These are phyloP conservation scores for Amphicarpaea edgeworthii DNA, from an alignment of 306 rosid genomes.

Conservation along the genomic window DNA sequence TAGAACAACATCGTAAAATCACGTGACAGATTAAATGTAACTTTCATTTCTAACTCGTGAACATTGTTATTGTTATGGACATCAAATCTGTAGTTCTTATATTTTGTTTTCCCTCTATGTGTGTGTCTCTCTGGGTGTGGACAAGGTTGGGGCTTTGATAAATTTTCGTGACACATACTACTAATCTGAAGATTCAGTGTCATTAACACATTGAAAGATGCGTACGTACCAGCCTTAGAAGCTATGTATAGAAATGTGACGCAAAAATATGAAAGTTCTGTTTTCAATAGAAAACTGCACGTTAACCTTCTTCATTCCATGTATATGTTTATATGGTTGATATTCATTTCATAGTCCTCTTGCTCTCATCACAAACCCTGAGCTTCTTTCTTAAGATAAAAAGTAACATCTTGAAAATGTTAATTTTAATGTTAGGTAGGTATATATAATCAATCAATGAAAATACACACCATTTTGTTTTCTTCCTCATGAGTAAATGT, in stretches of 20 bases:
- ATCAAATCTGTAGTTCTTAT: background rate
- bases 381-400: conserved; percentile 49
- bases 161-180: conserved; percentile 31
- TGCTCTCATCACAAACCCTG: conserved; percentile 35
- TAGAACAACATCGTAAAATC: conserved; percentile 31
- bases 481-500: conserved; percentile 18
- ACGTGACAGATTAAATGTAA: conserved; percentile 56
- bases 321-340: background rate
- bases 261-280: conserved; percentile 9
- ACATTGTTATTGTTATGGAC: conserved; percentile 28
- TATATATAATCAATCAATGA: conserved; percentile 47
- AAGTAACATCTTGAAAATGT: conserved; percentile 47
- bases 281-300: conserved; percentile 33
- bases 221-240: background rate
- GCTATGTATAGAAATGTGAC: conserved; percentile 12
- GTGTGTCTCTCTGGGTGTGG: conserved; percentile 2
- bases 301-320: conserved; percentile 47
- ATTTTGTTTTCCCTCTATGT: background rate
- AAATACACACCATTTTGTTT: conserved; percentile 17
- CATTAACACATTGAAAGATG: conserved; percentile 33
- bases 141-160: conserved; percentile 19
- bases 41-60: conserved; percentile 49
- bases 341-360: background rate
- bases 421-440: conserved; percentile 40
- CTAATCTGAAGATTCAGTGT: conserved; percentile 30